phyloP scores from a whole-genome alignment of 2,329 filamentous ascomycete genomes.

The Piedraia hortae region DNA sequence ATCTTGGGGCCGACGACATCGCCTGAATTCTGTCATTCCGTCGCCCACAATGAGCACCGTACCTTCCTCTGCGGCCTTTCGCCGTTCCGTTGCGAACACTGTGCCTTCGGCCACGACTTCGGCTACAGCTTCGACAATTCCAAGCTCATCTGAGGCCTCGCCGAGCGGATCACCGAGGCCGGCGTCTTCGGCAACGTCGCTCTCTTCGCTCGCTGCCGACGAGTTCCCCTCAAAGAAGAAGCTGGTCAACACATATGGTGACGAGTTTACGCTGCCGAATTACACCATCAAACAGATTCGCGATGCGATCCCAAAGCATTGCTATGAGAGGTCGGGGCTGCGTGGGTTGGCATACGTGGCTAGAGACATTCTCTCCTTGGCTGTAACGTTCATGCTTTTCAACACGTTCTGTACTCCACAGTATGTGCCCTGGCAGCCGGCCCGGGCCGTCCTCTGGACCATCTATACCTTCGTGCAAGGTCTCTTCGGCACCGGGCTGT shows the following conservation, averaged over 20 bases:
- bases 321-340: conserved; percentile 62
- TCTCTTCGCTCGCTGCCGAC: conserved; percentile 56
- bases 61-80: no score
- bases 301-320: conserved; percentile 92
- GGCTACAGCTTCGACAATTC: no score
- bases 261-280: conserved; percentile 76
- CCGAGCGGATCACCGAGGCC: conserved; percentile 31
- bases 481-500: conserved; percentile 75
- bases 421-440: conserved; percentile 40
- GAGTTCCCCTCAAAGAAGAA: conserved; percentile 36
- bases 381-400: conserved; percentile 59
- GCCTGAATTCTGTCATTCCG: no score
- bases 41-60: conserved; percentile 23
- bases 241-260: conserved; percentile 78
- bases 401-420: conserved; percentile 75
- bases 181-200: conserved; percentile 61
- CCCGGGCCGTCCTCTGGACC: conserved; percentile 38
- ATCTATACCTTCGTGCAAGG: conserved; percentile 61
- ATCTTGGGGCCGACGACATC: no score
- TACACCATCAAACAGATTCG: conserved; percentile 95
- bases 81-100: no score
- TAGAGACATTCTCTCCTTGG: conserved; percentile 48
- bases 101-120: no score
- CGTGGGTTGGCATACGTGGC: conserved; percentile 58
- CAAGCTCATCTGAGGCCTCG: conserved; percentile 26